A percentile compares a stretch with the other conserved stretches of the same genome.
Conservation (phyloP, 306 rosid species). For the Mimosa pudica region DNA sequence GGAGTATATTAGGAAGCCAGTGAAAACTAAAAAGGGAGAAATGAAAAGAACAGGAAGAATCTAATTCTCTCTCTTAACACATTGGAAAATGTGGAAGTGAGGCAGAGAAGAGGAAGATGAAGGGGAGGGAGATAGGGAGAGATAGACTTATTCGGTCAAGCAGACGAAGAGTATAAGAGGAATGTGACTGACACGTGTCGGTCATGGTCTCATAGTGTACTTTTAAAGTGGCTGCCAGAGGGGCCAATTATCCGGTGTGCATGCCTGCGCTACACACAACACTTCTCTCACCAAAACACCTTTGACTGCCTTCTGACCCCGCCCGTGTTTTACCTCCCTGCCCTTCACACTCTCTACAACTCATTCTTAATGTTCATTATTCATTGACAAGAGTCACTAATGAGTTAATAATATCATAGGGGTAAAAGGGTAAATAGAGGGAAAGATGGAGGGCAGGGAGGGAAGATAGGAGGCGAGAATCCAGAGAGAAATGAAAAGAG, state of each 20-base stretch:
- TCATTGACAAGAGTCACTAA: too few relatives aligned
- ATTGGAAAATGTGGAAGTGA: constrained; percentile 45
- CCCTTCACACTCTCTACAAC: constrained; percentile 14
- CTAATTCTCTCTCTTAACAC: constrained; percentile 9
- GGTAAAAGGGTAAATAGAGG: constrained; percentile 21
- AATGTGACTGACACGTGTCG: constrained; percentile 74
- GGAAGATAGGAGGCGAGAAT: constrained; percentile 54
- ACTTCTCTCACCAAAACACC: constrained; percentile 29
- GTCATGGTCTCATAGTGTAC: constrained; percentile 27
- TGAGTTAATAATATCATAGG: not conserved
- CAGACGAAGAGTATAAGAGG: constrained; percentile 54
- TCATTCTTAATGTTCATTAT: too few relatives aligned
- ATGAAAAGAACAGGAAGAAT: constrained; percentile 26
- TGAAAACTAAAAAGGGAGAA: not conserved
- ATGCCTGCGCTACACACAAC: constrained; percentile 56
- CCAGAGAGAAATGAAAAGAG: constrained; percentile 49
- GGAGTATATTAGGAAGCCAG: not conserved
- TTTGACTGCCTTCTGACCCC: constrained; percentile 62
- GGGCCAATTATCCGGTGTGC: constrained; percentile 72
- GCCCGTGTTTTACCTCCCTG: constrained; percentile 20
- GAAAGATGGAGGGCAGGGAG: constrained; percentile 44
- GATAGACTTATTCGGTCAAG: constrained; percentile 54
- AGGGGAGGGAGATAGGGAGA: constrained; percentile 42
- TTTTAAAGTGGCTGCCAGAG: constrained; percentile 52
- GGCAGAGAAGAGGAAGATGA: constrained; percentile 1